Conservation (phyloP, 768 basidiomycete species). For the Rhodotorula taiwanensis region DNA sequence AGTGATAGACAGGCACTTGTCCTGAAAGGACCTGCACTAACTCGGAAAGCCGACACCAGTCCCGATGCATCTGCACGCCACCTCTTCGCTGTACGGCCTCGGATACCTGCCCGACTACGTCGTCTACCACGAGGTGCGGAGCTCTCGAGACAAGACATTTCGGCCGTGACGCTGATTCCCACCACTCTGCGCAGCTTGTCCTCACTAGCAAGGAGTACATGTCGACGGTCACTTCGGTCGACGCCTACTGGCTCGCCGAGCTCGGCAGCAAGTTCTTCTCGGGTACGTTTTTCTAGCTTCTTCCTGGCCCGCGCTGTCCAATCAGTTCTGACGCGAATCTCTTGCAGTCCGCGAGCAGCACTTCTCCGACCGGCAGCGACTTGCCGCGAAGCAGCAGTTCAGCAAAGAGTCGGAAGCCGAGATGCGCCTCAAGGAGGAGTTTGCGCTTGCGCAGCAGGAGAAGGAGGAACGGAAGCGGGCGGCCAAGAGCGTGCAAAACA, state of each 20-base stretch:
- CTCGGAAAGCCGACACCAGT: too few relatives aligned
- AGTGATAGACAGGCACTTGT: constrained; percentile 18
- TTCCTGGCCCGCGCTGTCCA: too few relatives aligned
- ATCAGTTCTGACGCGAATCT: too few relatives aligned
- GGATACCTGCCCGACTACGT: constrained; percentile 84
- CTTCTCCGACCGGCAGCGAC: constrained; percentile 67
- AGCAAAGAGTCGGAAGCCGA: constrained; percentile 32
- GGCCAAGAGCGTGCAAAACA: constrained; percentile 33
- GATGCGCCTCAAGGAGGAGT: constrained; percentile 35
- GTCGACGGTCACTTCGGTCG: constrained; percentile 97
- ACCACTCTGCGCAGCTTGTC: constrained; percentile 23
- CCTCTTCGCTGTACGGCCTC: constrained; percentile 89
- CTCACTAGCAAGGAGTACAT: constrained; percentile 59
- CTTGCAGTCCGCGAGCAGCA: constrained; percentile 96
- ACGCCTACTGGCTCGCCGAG: constrained; percentile 93
- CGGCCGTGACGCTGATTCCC: constrained; percentile 41
- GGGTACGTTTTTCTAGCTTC: too few relatives aligned
- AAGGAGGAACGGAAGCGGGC: constrained; percentile 33
- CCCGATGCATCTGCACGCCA: constrained; percentile 92
- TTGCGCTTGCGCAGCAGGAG: constrained; percentile 33
- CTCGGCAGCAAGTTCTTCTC: constrained; percentile 37
- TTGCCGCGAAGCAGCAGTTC: constrained; percentile 46
- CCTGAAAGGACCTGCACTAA: too few relatives aligned
- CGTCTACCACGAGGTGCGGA: constrained; percentile 75
- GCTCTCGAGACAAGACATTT: too few relatives aligned